Evolutionary conservation across 2,329 filamentous ascomycete genomes (phyloP).

Genomic region (Ophiosphaerella korrae): DNA sequence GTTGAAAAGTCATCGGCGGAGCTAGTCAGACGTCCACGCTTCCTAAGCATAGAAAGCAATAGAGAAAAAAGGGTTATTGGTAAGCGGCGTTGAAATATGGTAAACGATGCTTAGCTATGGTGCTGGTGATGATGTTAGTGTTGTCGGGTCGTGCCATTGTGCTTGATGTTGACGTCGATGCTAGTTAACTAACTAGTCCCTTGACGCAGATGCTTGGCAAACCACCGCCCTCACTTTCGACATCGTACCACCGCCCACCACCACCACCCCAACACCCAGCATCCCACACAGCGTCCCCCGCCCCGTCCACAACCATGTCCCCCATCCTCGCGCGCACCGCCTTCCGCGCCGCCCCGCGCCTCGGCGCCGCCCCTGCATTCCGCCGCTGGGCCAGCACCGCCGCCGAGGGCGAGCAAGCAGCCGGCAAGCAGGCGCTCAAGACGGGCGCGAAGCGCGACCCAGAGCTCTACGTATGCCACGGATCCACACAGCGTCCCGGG

Average conservation of each 20-base stretch:
- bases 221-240: constrained; percentile 13
- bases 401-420: constrained; percentile 53
- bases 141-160: no score
- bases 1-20: no score
- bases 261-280: constrained; percentile 11
- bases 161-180: no score
- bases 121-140: no score
- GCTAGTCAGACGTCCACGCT: no score
- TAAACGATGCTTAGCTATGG: no score
- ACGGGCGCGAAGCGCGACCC: constrained; percentile 72
- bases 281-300: constrained; percentile 9
- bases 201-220: constrained; percentile 25
- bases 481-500: not conserved
- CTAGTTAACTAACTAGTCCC: no score
- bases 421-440: constrained; percentile 58
- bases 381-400: constrained; percentile 47
- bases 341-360: constrained; percentile 53
- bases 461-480: constrained; percentile 70
- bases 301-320: constrained; percentile 46
- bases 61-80: no score
- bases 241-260: constrained; percentile 20
- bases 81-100: no score
- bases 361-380: constrained; percentile 44
- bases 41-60: no score
- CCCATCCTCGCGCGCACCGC: constrained; percentile 53